These are phyloP conservation scores for Kwoniella heveanensis DNA, from an alignment of 768 basidiomycete species.

Conservation along the genomic window DNA sequence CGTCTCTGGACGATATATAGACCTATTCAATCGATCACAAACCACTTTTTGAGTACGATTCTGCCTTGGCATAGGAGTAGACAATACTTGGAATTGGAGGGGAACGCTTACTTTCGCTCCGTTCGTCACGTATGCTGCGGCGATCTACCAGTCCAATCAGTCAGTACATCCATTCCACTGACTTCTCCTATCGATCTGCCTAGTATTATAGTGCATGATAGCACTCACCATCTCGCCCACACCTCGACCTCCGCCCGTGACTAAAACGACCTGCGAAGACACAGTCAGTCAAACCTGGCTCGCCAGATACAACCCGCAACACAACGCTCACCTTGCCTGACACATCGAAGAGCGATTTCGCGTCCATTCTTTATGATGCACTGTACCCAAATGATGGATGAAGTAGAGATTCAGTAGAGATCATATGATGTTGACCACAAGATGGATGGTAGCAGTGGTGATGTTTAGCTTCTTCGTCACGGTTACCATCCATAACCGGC, in stretches of 20 bases:
- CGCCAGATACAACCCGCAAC: too few species aligned
- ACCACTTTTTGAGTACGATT: too few species aligned
- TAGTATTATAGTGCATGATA: neutral
- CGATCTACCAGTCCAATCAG: constrained; percentile 60
- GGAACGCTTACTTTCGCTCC: constrained; percentile 59
- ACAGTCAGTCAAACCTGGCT: too few species aligned
- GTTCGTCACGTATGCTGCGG: constrained; percentile 66
- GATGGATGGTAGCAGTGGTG: too few species aligned
- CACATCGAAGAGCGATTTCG: constrained; percentile 59
- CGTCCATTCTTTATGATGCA: constrained; percentile 37
- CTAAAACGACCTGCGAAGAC: constrained; percentile 60
- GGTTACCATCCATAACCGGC: constrained; percentile 4
- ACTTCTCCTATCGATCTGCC: neutral
- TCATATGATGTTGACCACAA: too few species aligned
- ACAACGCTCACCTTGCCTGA: constrained; percentile 55
- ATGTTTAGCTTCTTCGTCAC: neutral
- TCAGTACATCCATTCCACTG: neutral
- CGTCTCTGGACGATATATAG: constrained; percentile 67
- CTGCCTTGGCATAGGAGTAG: too few species aligned
- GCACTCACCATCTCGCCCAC: constrained; percentile 67
- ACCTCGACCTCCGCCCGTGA: constrained; percentile 69
- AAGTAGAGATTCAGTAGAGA: too few species aligned
- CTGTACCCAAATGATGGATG: too few species aligned
- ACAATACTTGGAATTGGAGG: neutral
- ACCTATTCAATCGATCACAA: too few species aligned